phyloP scores from a whole-genome alignment of 768 basidiomycete genomes.

The Suillus occidentalis region DNA sequence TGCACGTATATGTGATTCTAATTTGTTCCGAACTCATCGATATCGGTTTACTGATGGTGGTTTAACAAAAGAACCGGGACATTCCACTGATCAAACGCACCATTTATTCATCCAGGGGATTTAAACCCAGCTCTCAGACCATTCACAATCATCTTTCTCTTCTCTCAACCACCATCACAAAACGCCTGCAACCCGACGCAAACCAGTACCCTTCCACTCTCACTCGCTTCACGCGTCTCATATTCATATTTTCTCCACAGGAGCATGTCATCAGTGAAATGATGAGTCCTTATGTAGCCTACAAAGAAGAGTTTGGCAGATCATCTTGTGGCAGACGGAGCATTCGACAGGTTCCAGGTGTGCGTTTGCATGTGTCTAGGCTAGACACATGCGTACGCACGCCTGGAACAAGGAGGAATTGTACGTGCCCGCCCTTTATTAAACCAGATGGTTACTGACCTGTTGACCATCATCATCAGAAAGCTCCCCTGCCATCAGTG shows the following conservation, averaged over 20 bases:
- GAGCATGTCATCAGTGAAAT: no score
- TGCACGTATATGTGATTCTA: no score
- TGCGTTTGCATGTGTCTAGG: no score
- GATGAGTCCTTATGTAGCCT: no score
- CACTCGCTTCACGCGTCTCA: background rate
- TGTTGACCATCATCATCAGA: slow-evolving; percentile 17
- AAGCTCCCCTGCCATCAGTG: slow-evolving; percentile 21
- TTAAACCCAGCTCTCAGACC: background rate
- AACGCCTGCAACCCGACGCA: slow-evolving; percentile 7
- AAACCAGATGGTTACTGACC: background rate
- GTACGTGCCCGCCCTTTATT: slow-evolving; percentile 16
- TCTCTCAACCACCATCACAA: slow-evolving; percentile 2
- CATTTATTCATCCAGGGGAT: background rate
- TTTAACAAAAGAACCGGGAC: no score
- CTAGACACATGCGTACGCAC: slow-evolving; percentile 29
- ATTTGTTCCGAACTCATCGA: no score
- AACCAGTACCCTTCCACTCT: slow-evolving; percentile 10
- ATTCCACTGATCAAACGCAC: background rate
- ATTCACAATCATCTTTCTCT: background rate
- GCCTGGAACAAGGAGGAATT: slow-evolving; percentile 19
- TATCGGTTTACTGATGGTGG: no score
- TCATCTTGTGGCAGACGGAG: no score
- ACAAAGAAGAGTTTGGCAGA: no score
- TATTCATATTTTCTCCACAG: background rate
- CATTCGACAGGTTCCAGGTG: no score